A percentile compares a stretch with the other conserved stretches of the same genome.
Evolutionary conservation across 2,329 filamentous ascomycete species (phyloP).

Genomic region (Botrytis sinoallii): DNA sequence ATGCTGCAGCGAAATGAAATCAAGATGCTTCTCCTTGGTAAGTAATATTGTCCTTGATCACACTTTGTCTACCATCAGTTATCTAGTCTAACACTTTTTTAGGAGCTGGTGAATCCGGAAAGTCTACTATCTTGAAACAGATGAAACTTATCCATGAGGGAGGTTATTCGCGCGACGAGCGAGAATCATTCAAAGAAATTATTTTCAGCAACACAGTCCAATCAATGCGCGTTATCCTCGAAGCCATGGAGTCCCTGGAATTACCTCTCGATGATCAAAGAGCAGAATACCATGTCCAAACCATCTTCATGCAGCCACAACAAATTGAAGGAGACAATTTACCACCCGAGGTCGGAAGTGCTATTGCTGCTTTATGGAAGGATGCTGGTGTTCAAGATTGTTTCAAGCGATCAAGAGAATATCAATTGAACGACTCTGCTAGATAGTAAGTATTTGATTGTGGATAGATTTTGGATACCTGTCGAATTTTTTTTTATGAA

Average conservation of each 20-base stretch:
- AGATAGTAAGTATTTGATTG: conserved; percentile 66
- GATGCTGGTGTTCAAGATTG: conserved; percentile 83
- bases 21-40: conserved; percentile 99
- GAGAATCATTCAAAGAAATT: conserved; percentile 90
- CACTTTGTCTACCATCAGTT: conserved; percentile 5
- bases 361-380: conserved; percentile 79
- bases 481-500: neutral
- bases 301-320: conserved; percentile 41
- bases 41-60: conserved; percentile 39
- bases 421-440: conserved; percentile 92
- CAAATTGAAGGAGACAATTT: conserved; percentile 81
- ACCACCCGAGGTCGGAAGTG: conserved; percentile 72
- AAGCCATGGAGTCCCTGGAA: conserved; percentile 84
- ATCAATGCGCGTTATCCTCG: conserved; percentile 86
- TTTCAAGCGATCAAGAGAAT: conserved; percentile 82
- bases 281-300: conserved; percentile 39
- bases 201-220: conserved; percentile 94
- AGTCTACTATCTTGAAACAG: conserved; percentile 92
- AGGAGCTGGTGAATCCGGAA: conserved; percentile 88
- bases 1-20: conserved; percentile 99
- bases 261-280: conserved; percentile 70
- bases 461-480: neutral
- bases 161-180: conserved; percentile 95
- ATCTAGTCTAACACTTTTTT: conserved; percentile 20
- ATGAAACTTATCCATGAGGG: conserved; percentile 99